A percentile compares a stretch with the other conserved stretches of the same genome.
These are phyloP conservation scores for Corylus heterophylla DNA, from an alignment of 306 rosid genomes.

Conservation along the genomic window DNA sequence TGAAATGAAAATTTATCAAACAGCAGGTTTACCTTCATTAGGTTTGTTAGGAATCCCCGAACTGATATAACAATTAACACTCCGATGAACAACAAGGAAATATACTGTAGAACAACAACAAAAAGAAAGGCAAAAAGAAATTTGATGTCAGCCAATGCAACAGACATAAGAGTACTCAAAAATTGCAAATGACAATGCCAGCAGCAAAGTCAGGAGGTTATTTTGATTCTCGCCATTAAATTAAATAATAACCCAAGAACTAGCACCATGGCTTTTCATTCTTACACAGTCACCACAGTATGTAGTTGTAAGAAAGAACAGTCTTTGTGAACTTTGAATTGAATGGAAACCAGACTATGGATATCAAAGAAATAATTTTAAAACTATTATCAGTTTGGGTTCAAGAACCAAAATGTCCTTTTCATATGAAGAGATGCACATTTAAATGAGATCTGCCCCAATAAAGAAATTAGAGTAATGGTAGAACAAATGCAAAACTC, in stretches of 20 bases:
- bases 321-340: neutral
- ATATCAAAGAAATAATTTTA: neutral
- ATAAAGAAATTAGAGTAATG: neutral
- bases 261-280: neutral
- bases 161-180: neutral
- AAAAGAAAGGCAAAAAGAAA: slow-evolving; percentile 21
- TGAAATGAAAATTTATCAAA: slow-evolving; percentile 18
- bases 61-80: slow-evolving; percentile 90
- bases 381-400: neutral
- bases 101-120: slow-evolving; percentile 62
- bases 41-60: slow-evolving; percentile 93
- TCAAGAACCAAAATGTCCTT: neutral
- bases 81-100: slow-evolving; percentile 89
- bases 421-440: neutral
- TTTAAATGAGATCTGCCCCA: neutral
- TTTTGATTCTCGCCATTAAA: neutral
- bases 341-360: neutral
- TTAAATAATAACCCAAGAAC: neutral
- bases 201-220: neutral
- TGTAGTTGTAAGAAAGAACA: neutral
- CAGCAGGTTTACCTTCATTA: slow-evolving; percentile 80
- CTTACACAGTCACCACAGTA: neutral
- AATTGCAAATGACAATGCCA: neutral
- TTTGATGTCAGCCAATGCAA: slow-evolving; percentile 16
- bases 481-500: neutral